Evolutionary conservation across 1,284 basidiomycete genomes (phyloP).

Genomic region (Tausonia pullulans): DNA sequence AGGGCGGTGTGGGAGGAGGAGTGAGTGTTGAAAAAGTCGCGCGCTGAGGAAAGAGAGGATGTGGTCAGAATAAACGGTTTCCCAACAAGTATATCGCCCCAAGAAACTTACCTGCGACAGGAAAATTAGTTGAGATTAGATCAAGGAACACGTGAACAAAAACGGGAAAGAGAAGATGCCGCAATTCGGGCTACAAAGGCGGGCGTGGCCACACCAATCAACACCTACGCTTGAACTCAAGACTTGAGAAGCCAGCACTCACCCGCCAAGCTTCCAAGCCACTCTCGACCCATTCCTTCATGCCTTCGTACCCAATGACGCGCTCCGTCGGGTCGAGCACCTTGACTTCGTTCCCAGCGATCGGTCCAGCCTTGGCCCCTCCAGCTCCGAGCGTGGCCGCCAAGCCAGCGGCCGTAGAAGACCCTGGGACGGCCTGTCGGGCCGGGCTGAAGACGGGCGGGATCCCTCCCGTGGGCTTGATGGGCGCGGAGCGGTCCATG

Average conservation of each 20-base stretch:
- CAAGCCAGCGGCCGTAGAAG: neutral
- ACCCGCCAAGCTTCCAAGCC: constrained; percentile 80
- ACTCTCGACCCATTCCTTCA: constrained; percentile 48
- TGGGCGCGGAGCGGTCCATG: constrained; percentile 4
- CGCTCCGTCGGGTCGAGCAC: constrained; percentile 77
- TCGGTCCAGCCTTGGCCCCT: neutral
- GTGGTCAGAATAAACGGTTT: neutral
- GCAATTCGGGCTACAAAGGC: constrained; percentile 64
- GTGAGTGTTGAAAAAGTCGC: constrained; percentile 63
- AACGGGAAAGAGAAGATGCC: constrained; percentile 85
- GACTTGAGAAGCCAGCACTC: constrained; percentile 45
- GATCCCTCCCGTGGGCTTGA: neutral
- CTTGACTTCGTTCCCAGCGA: constrained; percentile 18
- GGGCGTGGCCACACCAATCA: neutral
- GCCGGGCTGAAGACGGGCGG: constrained; percentile 2
- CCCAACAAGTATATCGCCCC: constrained; percentile 45
- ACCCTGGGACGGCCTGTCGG: constrained; percentile 6
- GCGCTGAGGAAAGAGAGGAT: constrained; percentile 39
- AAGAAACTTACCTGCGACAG: constrained; percentile 61
- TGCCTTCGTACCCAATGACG: constrained; percentile 55
- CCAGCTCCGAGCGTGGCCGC: neutral
- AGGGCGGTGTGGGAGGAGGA: constrained; percentile 55
- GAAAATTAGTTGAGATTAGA: constrained; percentile 78
- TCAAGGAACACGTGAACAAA: constrained; percentile 97
- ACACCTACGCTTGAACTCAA: constrained; percentile 8